Evolutionary conservation across 73 alveolate genomes (phyloP).

Genomic region (Stentor coeruleus): DNA sequence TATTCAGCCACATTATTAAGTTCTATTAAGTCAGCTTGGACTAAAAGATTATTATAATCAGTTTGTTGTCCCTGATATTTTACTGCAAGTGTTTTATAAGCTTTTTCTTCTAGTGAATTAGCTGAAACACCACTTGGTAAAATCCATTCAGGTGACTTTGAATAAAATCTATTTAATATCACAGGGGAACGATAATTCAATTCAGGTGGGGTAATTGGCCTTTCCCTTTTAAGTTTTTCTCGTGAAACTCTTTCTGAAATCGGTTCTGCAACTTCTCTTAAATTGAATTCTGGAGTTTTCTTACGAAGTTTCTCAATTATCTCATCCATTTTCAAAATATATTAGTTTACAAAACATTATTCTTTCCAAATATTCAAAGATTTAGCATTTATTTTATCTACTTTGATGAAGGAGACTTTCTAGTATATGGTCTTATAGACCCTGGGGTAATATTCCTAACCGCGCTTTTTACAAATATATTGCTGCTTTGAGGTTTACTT

Average conservation of each 20-base stretch:
- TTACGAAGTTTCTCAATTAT: not conserved
- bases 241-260: not conserved
- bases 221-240: not conserved
- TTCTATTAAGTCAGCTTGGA: not conserved
- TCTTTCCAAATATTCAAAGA: too few species aligned
- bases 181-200: not conserved
- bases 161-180: not conserved
- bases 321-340: too few species aligned
- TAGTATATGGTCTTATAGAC: not conserved
- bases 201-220: not conserved
- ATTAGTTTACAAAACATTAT: too few species aligned
- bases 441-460: slow-evolving; percentile 6
- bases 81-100: not conserved
- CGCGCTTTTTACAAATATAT: slow-evolving; percentile 10
- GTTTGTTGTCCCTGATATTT: not conserved
- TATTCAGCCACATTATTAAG: too few species aligned
- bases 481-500: not conserved
- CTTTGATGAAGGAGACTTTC: not conserved
- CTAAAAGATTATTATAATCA: too few species aligned
- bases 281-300: not conserved
- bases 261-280: not conserved
- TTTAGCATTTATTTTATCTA: too few species aligned
- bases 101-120: not conserved
- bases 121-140: not conserved
- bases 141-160: not conserved